Evolutionary conservation across 1,284 basidiomycete genomes (phyloP).

Genomic region (Polyporus tsugae): DNA sequence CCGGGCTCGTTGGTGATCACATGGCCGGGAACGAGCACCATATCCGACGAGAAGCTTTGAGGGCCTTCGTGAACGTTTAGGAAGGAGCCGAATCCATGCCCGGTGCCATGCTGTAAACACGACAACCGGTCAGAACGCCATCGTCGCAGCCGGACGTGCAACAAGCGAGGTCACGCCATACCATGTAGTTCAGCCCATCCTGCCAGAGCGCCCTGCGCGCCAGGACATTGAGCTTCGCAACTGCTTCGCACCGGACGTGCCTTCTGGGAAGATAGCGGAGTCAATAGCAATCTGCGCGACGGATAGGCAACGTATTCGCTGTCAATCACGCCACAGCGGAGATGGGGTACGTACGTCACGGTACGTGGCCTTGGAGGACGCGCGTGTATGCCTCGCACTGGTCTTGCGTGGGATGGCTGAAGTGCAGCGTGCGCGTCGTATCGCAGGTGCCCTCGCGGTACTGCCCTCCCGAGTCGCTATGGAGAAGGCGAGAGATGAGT

Average conservation of each 20-base stretch:
- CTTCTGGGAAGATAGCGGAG: conserved; percentile 85
- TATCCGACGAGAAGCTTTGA: conserved; percentile 72
- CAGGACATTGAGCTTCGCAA: conserved; percentile 89
- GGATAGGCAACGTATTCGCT: conserved; percentile 17
- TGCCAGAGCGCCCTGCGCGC: conserved; percentile 89
- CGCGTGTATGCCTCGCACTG: conserved; percentile 93
- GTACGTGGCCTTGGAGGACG: conserved; percentile 96
- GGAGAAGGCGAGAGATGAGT: conserved; percentile 22
- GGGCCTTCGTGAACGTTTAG: conserved; percentile 83
- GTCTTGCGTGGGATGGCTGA: conserved; percentile 82
- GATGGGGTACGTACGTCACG: conserved; percentile 56
- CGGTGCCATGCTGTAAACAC: conserved; percentile 75
- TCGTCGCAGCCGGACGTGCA: background rate
- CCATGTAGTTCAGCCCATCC: conserved; percentile 86
- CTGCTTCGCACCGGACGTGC: conserved; percentile 81
- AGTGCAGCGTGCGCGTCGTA: conserved; percentile 91
- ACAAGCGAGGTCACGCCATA: conserved; percentile 35
- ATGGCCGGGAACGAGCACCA: conserved; percentile 80
- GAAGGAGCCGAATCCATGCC: conserved; percentile 86
- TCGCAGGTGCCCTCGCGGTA: conserved; percentile 94
- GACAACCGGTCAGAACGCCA: conserved; percentile 22
- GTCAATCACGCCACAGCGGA: conserved; percentile 14
- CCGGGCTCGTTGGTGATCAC: conserved; percentile 91
- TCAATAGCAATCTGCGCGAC: conserved; percentile 85
- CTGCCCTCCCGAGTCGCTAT: conserved; percentile 89